Conservation (phyloP, 257 asterid genomes). For the Nicotiana knightiana region DNA sequence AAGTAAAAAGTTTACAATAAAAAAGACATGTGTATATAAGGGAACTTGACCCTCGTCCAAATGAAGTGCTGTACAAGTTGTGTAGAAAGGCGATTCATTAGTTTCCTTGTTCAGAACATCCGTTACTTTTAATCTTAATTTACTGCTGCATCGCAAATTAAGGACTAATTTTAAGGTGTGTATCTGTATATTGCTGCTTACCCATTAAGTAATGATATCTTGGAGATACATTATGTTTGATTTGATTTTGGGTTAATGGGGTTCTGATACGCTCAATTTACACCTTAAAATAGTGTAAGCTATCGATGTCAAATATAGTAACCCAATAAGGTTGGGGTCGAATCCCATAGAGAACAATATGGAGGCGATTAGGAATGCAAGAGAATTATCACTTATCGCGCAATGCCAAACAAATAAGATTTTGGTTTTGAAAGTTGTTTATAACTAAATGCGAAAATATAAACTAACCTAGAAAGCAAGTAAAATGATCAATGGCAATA, state of each 20-base stretch:
- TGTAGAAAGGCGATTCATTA: constrained; percentile 25
- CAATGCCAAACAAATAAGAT: no score
- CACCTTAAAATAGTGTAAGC: no score
- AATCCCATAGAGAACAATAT: no score
- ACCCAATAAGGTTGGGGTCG: no score
- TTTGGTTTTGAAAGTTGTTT: no score
- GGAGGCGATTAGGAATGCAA: no score
- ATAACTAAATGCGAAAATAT: no score
- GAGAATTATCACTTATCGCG: no score
- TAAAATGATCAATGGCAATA: no score
- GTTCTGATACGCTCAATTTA: no score
- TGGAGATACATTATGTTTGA: background rate
- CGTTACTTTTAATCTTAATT: constrained; percentile 34
- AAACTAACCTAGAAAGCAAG: no score
- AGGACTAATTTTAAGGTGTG: constrained; percentile 17
- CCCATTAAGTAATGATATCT: background rate
- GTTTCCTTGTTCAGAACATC: constrained; percentile 35
- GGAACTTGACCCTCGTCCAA: background rate
- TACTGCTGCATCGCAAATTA: constrained; percentile 11
- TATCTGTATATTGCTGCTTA: background rate
- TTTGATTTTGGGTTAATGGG: background rate
- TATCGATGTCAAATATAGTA: no score
- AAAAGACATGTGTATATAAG: background rate
- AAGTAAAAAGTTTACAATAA: background rate
- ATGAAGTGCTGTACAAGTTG: background rate